These are phyloP conservation scores for Acanthamoeba triangularis DNA, from an alignment of 208 protist species.

Conservation along the genomic window DNA sequence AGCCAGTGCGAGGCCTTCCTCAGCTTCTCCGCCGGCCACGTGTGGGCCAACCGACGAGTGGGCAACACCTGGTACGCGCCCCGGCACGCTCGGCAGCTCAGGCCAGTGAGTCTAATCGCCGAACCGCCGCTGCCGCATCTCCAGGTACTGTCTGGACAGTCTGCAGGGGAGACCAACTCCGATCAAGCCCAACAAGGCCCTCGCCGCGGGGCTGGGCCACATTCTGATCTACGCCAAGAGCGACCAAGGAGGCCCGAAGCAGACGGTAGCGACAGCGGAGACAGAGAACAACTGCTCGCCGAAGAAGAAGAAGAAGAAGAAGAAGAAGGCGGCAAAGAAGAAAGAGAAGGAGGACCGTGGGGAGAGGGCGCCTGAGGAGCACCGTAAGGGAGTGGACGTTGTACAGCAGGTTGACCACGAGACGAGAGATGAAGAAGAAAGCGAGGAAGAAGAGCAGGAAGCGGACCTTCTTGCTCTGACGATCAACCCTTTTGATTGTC, in stretches of 20 bases:
- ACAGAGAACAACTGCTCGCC: not conserved
- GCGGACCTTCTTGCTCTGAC: too few relatives aligned
- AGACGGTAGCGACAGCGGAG: too few relatives aligned
- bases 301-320: not conserved
- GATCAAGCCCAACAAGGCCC: conserved; percentile 22
- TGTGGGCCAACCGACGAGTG: conserved; percentile 22
- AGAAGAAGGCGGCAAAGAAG: not conserved
- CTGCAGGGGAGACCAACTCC: not conserved
- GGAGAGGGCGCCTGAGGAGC: not conserved
- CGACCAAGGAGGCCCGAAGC: not conserved
- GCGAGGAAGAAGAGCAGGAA: too few relatives aligned
- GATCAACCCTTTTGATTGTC: too few relatives aligned
- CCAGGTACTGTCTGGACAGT: conserved; percentile 29
- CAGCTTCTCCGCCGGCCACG: conserved; percentile 13
- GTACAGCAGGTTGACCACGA: not conserved
- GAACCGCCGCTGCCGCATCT: too few relatives aligned
- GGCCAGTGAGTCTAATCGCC: too few relatives aligned
- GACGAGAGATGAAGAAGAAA: not conserved
- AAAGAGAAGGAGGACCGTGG: not conserved
- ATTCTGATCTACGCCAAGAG: conserved; percentile 7
- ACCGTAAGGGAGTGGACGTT: not conserved
- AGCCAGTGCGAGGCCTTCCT: not conserved
- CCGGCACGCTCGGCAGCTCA: not conserved
- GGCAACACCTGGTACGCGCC: not conserved
- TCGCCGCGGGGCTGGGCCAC: not conserved